phyloP scores from a whole-genome alignment of 2,329 filamentous ascomycete genomes.

The Pyrenochaeta sp. region DNA sequence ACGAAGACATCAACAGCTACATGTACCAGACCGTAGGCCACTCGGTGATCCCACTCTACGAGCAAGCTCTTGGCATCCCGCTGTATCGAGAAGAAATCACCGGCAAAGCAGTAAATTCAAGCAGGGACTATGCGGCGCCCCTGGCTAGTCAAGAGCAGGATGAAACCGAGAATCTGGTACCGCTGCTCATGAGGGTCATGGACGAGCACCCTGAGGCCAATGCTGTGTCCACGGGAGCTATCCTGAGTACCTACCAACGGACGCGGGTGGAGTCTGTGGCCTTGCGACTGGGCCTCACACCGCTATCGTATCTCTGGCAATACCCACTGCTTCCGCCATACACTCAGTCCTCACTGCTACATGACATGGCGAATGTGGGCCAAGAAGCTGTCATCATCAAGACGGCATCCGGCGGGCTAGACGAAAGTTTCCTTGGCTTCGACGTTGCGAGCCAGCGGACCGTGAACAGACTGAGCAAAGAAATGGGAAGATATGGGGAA shows the following conservation, averaged over 20 bases:
- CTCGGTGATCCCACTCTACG: constrained; percentile 83
- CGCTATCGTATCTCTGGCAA: constrained; percentile 92
- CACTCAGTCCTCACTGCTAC: constrained; percentile 64
- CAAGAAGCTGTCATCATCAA: constrained; percentile 94
- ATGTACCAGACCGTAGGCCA: constrained; percentile 99
- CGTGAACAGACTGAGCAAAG: constrained; percentile 58
- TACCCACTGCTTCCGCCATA: constrained; percentile 74
- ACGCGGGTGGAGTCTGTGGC: constrained; percentile 95
- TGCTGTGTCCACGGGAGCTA: constrained; percentile 88
- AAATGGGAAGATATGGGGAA: constrained; percentile 72
- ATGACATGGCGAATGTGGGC: constrained; percentile 79
- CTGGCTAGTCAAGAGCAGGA: constrained; percentile 56
- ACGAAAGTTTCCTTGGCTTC: constrained; percentile 80
- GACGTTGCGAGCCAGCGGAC: constrained; percentile 69
- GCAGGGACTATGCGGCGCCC: constrained; percentile 69
- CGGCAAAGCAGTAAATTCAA: constrained; percentile 74
- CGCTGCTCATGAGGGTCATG: constrained; percentile 73
- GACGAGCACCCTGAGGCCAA: constrained; percentile 78
- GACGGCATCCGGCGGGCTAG: constrained; percentile 88
- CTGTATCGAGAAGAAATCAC: constrained; percentile 81
- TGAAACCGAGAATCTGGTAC: constrained; percentile 87
- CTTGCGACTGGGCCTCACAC: constrained; percentile 78
- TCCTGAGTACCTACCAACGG: constrained; percentile 93
- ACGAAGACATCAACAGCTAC: constrained; percentile 87
- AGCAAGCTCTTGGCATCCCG: constrained; percentile 77